Percentiles rank a stretch among this genome's conserved stretches.
These are phyloP conservation scores for Chytriomyces sp. DNA, from an alignment of 192 early-diverging fungal genomes.

Conservation along the genomic window DNA sequence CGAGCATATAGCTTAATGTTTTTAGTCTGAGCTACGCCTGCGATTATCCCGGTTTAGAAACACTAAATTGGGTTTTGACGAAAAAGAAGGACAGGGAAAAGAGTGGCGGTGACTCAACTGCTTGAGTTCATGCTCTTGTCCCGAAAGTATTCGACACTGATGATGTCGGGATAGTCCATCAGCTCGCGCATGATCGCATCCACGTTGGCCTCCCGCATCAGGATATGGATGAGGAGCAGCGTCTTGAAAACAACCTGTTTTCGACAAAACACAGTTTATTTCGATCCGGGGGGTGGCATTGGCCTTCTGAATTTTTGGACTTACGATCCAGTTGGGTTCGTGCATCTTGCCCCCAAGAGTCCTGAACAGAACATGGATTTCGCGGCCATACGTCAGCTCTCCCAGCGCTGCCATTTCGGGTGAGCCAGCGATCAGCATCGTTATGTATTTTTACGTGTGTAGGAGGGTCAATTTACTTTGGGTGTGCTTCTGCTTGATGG, in stretches of 20 bases:
- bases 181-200: constrained; percentile 66
- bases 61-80: background rate
- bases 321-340: constrained; percentile 71
- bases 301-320: background rate
- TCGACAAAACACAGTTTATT: background rate
- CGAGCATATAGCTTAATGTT: constrained; percentile 71
- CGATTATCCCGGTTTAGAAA: background rate
- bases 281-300: background rate
- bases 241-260: constrained; percentile 75
- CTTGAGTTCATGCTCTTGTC: constrained; percentile 54
- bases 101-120: constrained; percentile 10
- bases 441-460: no score
- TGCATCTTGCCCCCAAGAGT: constrained; percentile 50
- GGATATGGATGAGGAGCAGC: constrained; percentile 71
- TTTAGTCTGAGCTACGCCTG: constrained; percentile 51
- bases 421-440: no score
- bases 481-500: constrained; percentile 60
- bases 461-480: constrained; percentile 37
- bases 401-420: constrained; percentile 39
- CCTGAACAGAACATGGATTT: constrained; percentile 60
- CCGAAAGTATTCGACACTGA: constrained; percentile 57
- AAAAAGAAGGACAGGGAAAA: background rate
- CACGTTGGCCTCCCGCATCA: constrained; percentile 72
- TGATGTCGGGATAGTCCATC: constrained; percentile 49
- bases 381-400: constrained; percentile 42